A percentile compares a stretch with the other conserved stretches of the same genome.
phyloP scores from a whole-genome alignment of 1,284 basidiomycete species.

The Mycena sp. region DNA sequence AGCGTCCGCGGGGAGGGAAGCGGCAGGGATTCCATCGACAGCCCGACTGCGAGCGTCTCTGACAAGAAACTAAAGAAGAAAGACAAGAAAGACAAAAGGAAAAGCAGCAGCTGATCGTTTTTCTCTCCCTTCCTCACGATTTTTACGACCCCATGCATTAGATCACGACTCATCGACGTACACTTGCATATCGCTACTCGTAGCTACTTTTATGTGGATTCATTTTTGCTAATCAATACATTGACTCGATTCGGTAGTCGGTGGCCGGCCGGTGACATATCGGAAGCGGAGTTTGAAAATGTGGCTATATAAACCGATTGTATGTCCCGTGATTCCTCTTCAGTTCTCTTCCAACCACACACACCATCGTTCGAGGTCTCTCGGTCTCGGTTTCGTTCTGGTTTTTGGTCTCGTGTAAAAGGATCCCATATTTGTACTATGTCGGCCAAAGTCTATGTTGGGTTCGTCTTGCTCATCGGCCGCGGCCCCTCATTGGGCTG shows the following conservation, averaged over 20 bases:
- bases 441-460: constrained; percentile 87
- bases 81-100: constrained; percentile 57
- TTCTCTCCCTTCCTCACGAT: constrained; percentile 28
- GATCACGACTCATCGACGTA: constrained; percentile 27
- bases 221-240: background rate
- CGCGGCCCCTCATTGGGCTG: constrained; percentile 42
- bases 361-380: constrained; percentile 58
- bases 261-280: background rate
- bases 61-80: constrained; percentile 66
- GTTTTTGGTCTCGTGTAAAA: constrained; percentile 50
- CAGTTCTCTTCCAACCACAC: constrained; percentile 53
- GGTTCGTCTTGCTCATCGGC: constrained; percentile 73
- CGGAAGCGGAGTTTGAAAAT: constrained; percentile 69
- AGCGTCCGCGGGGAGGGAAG: constrained; percentile 31
- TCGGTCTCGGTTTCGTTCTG: constrained; percentile 58
- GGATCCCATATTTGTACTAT: constrained; percentile 60
- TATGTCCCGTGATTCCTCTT: constrained; percentile 45
- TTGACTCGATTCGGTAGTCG: constrained; percentile 1
- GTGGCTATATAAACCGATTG: constrained; percentile 60
- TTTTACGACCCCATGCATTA: constrained; percentile 33
- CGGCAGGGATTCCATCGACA: constrained; percentile 51
- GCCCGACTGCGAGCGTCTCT: constrained; percentile 61
- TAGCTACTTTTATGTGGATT: constrained; percentile 20
- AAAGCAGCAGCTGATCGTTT: constrained; percentile 50
- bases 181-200: constrained; percentile 23